Base-by-base conservation (phyloP, 2,329 filamentous ascomycete genomes). In the Fusarium falciforme region DNA sequence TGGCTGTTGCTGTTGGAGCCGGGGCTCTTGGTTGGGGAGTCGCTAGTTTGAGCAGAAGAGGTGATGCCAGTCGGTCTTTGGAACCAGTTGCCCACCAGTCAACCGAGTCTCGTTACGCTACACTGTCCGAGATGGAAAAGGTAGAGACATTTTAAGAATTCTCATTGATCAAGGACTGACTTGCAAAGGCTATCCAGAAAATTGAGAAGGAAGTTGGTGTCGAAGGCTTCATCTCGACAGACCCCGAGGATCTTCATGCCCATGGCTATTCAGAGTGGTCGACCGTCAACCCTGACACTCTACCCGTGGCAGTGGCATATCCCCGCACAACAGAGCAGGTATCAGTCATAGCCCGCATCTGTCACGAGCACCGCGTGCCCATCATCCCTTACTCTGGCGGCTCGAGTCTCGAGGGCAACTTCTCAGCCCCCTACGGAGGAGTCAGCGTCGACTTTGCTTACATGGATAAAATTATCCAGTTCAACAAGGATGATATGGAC, bases 401-500 rank as follows among this genome's bases (percentile, higher is more conserved):
- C 16, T 93, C 94, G 0, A 96, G 93, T 74, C 86, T 98, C 0
- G 95, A 98, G 82, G 95, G 93, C 16, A 96, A 98, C 81, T 97
- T 97, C 82, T 93, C 94, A 0, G 94, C 95, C 16, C 94, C 94
- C 0, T 93, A 92, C 79, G 95, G 95, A 14, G 95, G 95, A 14
- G 90, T 98, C 79, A 96, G 93, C 74, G 93, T 98, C 60, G 95
- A 98, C 79, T 98, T 98, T 81, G 90, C 91, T 1, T 90, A 90
- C 78, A 98, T 98, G 95, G 93, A 97, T 80, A 87, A 91, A 77
- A 93, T 98, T 29, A 76, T 98, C 33, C 87, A 91, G 63, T 87
- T 98, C 66, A 93, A 97, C 81, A 92, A 93, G 75, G 92, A 94
- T 5, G 95, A 98, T 80, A 94, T 98, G 93, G 95, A 98, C 77